These are phyloP conservation scores for Trametes meyenii DNA, from an alignment of 768 basidiomycete species.

Conservation along the genomic window DNA sequence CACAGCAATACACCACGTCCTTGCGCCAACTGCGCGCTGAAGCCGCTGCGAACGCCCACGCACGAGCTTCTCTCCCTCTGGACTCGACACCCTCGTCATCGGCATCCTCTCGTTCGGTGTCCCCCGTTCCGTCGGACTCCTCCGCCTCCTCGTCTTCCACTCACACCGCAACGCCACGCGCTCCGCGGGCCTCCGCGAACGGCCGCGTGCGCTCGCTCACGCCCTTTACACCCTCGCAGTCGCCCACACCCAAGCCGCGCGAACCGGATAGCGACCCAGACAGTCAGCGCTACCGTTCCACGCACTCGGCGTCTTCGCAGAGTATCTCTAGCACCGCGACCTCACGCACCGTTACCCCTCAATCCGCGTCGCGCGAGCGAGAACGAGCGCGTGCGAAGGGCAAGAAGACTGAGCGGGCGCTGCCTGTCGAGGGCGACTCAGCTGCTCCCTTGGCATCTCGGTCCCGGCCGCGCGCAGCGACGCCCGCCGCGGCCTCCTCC, in stretches of 20 bases:
- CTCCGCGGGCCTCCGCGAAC: constrained; percentile 39
- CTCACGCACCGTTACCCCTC: constrained; percentile 28
- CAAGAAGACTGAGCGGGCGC: constrained; percentile 16
- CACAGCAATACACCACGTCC: constrained; percentile 23
- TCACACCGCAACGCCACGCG: constrained; percentile 66
- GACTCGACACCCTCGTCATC: constrained; percentile 55
- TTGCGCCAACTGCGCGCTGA: constrained; percentile 32
- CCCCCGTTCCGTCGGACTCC: constrained; percentile 45
- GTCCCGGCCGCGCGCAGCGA: constrained; percentile 8
- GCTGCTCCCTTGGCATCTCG: background rate
- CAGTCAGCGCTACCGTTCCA: background rate
- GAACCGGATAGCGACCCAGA: background rate
- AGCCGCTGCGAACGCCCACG: constrained; percentile 32
- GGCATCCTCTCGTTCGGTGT: constrained; percentile 49
- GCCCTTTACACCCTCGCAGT: constrained; percentile 31
- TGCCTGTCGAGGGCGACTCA: background rate
- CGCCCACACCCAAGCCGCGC: constrained; percentile 25
- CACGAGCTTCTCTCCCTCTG: constrained; percentile 21
- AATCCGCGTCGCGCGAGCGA: constrained; percentile 29
- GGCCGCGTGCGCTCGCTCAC: constrained; percentile 31
- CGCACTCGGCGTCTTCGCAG: constrained; percentile 30
- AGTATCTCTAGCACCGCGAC: constrained; percentile 30
- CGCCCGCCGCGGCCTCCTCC: constrained; percentile 1
- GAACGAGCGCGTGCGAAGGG: constrained; percentile 34
- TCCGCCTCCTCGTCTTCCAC: constrained; percentile 73